A percentile compares a stretch with the other conserved stretches of the same genome.
These are phyloP conservation scores for Blechomonas ayalai DNA, from an alignment of 208 protist species.

Conservation along the genomic window DNA sequence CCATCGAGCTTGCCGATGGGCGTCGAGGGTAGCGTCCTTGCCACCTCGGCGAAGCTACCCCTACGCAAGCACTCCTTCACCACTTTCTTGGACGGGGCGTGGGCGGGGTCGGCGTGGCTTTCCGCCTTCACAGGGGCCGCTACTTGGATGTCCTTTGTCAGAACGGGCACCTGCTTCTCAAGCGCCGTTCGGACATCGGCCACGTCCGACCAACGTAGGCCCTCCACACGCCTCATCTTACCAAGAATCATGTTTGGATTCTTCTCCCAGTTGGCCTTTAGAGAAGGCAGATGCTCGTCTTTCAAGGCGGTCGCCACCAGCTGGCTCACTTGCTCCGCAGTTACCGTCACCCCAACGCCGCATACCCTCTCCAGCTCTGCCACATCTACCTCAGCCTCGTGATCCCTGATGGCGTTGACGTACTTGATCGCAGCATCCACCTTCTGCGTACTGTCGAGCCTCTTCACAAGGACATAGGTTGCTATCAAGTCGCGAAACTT, in stretches of 20 bases:
- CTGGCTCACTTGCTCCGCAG: conserved; percentile 26
- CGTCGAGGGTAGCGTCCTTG: conserved; percentile 28
- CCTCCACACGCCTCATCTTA: conserved; percentile 61
- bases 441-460: conserved; percentile 79
- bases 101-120: background rate
- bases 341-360: conserved; percentile 70
- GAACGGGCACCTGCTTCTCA: conserved; percentile 50
- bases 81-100: conserved; percentile 17
- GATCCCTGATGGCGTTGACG: conserved; percentile 41
- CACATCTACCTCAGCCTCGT: conserved; percentile 22
- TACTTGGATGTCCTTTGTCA: conserved; percentile 43
- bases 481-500: conserved; percentile 67
- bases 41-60: conserved; percentile 36
- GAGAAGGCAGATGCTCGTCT: conserved; percentile 30
- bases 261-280: conserved; percentile 74
- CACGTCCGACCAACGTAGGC: conserved; percentile 74
- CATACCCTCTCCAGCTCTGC: conserved; percentile 52
- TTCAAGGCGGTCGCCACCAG: conserved; percentile 50
- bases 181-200: conserved; percentile 49
- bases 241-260: conserved; percentile 80
- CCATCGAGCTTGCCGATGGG: conserved; percentile 42
- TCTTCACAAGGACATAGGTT: conserved; percentile 36
- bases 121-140: background rate
- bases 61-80: conserved; percentile 45
- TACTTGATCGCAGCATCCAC: conserved; percentile 75